Conservation (phyloP, 208 protist species). For the Strigomonas culicis region DNA sequence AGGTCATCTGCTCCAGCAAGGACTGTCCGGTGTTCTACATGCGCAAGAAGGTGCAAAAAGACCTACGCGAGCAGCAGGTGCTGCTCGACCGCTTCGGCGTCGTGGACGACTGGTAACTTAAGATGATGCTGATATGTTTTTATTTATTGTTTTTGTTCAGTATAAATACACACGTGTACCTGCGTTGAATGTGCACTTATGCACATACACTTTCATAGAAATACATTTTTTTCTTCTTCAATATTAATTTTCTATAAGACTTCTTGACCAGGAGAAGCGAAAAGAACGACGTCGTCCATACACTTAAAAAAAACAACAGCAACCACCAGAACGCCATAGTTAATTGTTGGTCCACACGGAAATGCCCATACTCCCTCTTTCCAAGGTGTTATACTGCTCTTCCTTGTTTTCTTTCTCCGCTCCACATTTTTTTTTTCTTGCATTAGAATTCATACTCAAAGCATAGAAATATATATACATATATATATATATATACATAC, state of each 20-base stretch:
- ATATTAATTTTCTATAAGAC: no score
- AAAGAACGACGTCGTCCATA: no score
- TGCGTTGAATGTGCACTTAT: no score
- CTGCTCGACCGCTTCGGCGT: slow-evolving; percentile 94
- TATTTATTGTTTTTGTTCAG: background rate
- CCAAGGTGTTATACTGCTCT: background rate
- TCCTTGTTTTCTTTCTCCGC: background rate
- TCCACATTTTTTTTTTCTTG: slow-evolving; percentile 2
- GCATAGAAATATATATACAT: no score
- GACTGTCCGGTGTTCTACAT: slow-evolving; percentile 99
- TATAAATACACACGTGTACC: background rate
- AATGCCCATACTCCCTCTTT: no score
- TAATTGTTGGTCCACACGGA: no score
- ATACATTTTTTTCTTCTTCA: background rate
- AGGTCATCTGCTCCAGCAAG: slow-evolving; percentile 95
- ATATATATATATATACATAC: no score
- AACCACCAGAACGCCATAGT: no score
- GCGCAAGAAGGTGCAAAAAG: slow-evolving; percentile 99
- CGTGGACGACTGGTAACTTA: slow-evolving; percentile 88
- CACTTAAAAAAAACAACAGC: no score
- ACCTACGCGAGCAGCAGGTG: slow-evolving; percentile 93
- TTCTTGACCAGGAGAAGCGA: no score
- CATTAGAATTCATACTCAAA: background rate
- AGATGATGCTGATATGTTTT: background rate
- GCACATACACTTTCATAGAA: background rate